Evolutionary conservation across 2,329 filamentous ascomycete genomes (phyloP).

Genomic region (Claviceps africana): DNA sequence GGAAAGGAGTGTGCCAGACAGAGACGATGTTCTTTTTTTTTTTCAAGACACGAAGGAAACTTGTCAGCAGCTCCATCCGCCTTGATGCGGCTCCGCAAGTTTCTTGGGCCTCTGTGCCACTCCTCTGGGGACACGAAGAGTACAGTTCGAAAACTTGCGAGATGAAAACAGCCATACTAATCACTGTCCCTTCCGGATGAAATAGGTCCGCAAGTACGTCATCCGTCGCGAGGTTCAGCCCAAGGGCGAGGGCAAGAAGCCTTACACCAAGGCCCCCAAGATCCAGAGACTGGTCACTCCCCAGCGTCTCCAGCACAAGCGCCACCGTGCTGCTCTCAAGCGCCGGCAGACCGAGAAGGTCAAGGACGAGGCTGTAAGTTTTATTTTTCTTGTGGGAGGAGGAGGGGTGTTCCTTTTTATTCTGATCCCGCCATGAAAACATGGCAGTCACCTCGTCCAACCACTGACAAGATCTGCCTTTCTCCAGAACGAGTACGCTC

Average conservation of each 20-base stretch:
- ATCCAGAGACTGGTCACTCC: slow-evolving; percentile 99
- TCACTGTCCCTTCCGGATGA: slow-evolving; percentile 15
- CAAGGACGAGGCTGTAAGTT: slow-evolving; percentile 95
- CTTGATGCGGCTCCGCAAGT: background rate
- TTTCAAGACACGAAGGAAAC: background rate
- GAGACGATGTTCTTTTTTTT: background rate
- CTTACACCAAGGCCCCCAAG: slow-evolving; percentile 99
- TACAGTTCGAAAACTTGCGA: background rate
- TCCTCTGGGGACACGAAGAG: slow-evolving; percentile 12
- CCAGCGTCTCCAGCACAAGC: slow-evolving; percentile 99
- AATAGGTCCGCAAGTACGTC: slow-evolving; percentile 96
- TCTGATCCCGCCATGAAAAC: background rate
- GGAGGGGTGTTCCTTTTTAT: background rate
- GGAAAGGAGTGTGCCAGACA: background rate
- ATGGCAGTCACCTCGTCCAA: too few relatives aligned
- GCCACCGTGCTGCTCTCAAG: slow-evolving; percentile 95
- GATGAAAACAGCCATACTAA: slow-evolving; percentile 20
- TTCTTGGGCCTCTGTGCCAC: background rate
- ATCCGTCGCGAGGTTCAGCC: slow-evolving; percentile 96
- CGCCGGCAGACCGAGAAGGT: slow-evolving; percentile 90
- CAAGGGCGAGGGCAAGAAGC: slow-evolving; percentile 92
- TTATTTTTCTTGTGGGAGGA: slow-evolving; percentile 17
- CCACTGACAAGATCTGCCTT: slow-evolving; percentile 17
- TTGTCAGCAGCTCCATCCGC: background rate
- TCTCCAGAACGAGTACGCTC: slow-evolving; percentile 82